phyloP scores from a whole-genome alignment of 192 early-diverging fungal genomes.

The Phlyctochytrium planicorne region DNA sequence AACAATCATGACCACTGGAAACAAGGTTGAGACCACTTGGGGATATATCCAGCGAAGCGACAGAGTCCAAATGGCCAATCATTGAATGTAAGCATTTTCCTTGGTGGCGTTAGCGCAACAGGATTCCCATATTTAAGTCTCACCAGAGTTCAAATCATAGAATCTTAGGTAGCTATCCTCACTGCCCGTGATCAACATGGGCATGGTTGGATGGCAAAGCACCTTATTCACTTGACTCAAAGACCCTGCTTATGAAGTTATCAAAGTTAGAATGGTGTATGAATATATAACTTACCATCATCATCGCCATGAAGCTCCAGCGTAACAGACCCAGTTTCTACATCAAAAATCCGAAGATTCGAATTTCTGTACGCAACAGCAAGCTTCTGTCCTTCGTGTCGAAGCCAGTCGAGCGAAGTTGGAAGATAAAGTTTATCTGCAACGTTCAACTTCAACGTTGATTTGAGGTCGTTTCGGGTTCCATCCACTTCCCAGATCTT shows the following conservation, averaged over 20 bases:
- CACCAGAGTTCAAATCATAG: constrained; percentile 74
- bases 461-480: constrained; percentile 23
- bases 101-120: constrained; percentile 26
- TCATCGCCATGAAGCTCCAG: constrained; percentile 55
- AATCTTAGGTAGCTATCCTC: constrained; percentile 75
- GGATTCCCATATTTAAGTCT: constrained; percentile 2
- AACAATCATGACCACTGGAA: constrained; percentile 75
- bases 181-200: constrained; percentile 70
- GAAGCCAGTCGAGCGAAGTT: constrained; percentile 70
- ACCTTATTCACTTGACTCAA: constrained; percentile 67
- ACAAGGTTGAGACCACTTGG: constrained; percentile 61
- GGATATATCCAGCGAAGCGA: constrained; percentile 66
- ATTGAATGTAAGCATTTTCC: constrained; percentile 62
- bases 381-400: constrained; percentile 55
- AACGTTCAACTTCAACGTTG: not conserved
- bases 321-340: constrained; percentile 67
- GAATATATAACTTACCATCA: not conserved
- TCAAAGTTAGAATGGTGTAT: not conserved
- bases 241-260: not conserved
- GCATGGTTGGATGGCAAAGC: constrained; percentile 68
- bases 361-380: constrained; percentile 66
- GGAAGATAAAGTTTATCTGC: constrained; percentile 42
- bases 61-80: constrained; percentile 65
- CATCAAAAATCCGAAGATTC: constrained; percentile 70
- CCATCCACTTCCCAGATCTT: constrained; percentile 74